Evolutionary conservation across 345 rosid genomes (phyloP).

Genomic region (Geranium brycei): DNA sequence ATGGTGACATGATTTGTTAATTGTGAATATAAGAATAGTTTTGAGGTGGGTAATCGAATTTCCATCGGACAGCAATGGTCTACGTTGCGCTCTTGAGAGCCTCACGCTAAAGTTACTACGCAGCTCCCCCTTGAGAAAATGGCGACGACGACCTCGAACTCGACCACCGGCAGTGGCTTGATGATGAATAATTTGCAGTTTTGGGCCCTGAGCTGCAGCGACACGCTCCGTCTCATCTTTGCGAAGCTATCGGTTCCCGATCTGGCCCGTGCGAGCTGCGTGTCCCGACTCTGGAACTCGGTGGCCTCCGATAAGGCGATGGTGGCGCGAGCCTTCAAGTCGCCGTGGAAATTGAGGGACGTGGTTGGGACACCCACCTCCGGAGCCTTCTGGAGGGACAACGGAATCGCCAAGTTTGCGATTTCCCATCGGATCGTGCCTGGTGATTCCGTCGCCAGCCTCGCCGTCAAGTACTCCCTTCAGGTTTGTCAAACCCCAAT

Average conservation of each 20-base stretch:
- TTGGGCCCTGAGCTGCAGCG: constrained; percentile 42
- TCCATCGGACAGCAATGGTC: too few relatives aligned
- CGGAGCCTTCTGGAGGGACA: constrained; percentile 63
- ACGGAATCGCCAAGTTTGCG: constrained; percentile 57
- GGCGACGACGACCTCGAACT: too few relatives aligned
- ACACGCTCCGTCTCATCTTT: constrained; percentile 56
- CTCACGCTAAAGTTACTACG: too few relatives aligned
- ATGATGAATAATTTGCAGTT: constrained; percentile 25
- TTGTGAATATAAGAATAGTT: too few relatives aligned
- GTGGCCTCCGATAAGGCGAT: constrained; percentile 42
- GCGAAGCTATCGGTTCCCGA: constrained; percentile 43
- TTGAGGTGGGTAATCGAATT: too few relatives aligned
- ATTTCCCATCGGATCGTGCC: constrained; percentile 56
- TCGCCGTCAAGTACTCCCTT: constrained; percentile 78
- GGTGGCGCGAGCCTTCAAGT: constrained; percentile 34
- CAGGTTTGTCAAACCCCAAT: constrained; percentile 38
- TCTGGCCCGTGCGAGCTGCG: constrained; percentile 75
- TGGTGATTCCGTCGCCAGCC: constrained; percentile 59
- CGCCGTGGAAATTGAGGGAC: constrained; percentile 54
- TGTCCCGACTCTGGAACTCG: constrained; percentile 50
- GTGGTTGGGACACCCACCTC: constrained; percentile 51
- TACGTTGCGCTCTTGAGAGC: too few relatives aligned
- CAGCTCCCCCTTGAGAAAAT: too few relatives aligned
- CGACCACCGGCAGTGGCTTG: too few relatives aligned
- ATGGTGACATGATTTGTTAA: too few relatives aligned